These are phyloP conservation scores for Bjerkandera adusta DNA, from an alignment of 1,284 basidiomycete species.

Conservation along the genomic window DNA sequence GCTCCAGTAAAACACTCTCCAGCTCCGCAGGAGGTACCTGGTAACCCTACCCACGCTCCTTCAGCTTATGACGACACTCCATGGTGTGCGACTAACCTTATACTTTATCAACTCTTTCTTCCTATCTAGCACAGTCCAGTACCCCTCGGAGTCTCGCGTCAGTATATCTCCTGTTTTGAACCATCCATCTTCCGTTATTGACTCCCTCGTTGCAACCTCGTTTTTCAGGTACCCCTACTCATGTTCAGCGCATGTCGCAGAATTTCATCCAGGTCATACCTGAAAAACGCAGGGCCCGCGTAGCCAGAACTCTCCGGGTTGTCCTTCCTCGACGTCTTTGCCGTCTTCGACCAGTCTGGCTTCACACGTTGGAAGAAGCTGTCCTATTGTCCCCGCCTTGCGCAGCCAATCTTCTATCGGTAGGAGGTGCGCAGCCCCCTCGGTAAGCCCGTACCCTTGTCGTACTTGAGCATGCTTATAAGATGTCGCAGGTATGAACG, in stretches of 20 bases:
- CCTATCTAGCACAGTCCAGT: slow-evolving; percentile 22
- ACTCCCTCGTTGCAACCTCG: slow-evolving; percentile 12
- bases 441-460: slow-evolving; percentile 6
- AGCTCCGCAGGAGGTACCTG: slow-evolving; percentile 14
- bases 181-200: slow-evolving; percentile 31
- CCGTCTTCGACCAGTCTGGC: slow-evolving; percentile 41
- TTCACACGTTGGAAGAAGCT: slow-evolving; percentile 45
- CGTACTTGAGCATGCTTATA: slow-evolving; percentile 3
- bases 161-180: slow-evolving; percentile 45
- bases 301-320: slow-evolving; percentile 19
- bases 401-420: slow-evolving; percentile 4
- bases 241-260: no score
- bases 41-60: slow-evolving; percentile 4
- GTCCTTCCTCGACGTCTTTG: slow-evolving; percentile 18
- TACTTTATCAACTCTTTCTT: slow-evolving; percentile 45
- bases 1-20: slow-evolving; percentile 22
- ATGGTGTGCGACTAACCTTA: slow-evolving; percentile 8
- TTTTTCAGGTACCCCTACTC: slow-evolving; percentile 17
- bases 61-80: not conserved
- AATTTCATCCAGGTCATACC: no score
- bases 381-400: slow-evolving; percentile 34
- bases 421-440: slow-evolving; percentile 4
- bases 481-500: slow-evolving; percentile 3
- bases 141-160: slow-evolving; percentile 33
- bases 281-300: slow-evolving; percentile 19